phyloP scores from a whole-genome alignment of 768 basidiomycete species.

The Boletus sp. region DNA sequence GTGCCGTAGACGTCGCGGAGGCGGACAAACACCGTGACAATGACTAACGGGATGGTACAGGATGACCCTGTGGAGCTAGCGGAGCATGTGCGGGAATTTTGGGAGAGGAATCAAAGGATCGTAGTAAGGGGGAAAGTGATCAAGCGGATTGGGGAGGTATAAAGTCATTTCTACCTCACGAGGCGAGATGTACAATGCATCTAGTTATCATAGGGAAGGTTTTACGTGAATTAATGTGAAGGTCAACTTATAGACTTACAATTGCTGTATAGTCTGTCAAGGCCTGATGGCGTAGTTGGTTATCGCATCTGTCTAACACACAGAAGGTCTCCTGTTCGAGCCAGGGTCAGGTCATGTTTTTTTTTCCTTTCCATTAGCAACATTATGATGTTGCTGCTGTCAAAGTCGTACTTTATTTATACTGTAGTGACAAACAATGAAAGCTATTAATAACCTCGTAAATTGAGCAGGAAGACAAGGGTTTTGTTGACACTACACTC shows the following conservation, averaged over 20 bases:
- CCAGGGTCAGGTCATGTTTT: constrained; percentile 45
- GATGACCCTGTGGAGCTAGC: constrained; percentile 85
- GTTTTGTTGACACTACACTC: constrained; percentile 25
- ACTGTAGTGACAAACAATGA: background rate
- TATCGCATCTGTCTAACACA: constrained; percentile 83
- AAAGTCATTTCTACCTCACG: background rate
- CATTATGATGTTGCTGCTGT: too few species aligned
- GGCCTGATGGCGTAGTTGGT: constrained; percentile 49
- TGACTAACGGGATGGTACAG: constrained; percentile 36
- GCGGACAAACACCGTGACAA: background rate
- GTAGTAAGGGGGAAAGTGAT: constrained; percentile 50
- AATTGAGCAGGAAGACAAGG: constrained; percentile 16
- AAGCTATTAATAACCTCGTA: background rate
- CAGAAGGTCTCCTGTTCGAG: constrained; percentile 72
- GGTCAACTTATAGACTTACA: too few species aligned
- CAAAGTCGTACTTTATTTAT: too few species aligned
- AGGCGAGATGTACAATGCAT: background rate
- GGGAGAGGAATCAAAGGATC: constrained; percentile 80
- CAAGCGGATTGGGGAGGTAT: constrained; percentile 56
- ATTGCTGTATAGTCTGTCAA: background rate
- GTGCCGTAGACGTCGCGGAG: too few species aligned
- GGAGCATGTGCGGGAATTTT: constrained; percentile 82
- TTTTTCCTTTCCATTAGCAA: background rate
- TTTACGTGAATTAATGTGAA: too few species aligned
- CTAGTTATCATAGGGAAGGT: too few species aligned